phyloP scores from a whole-genome alignment of 495 filamentous ascomycete species.

The Aspergillus kassunensis region DNA sequence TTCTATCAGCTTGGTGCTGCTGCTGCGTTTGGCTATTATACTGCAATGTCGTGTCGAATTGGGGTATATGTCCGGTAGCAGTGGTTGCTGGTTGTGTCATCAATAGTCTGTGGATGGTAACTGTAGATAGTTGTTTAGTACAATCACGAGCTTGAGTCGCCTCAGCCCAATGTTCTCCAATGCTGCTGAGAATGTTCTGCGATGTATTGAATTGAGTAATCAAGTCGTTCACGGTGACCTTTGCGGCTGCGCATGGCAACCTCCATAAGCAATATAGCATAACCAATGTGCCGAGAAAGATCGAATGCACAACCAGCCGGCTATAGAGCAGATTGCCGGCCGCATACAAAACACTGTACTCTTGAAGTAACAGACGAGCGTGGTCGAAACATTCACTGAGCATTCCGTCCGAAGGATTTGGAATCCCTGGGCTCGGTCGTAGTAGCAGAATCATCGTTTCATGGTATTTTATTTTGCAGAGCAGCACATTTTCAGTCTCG shows the following conservation, averaged over 20 bases:
- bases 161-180: conserved; percentile 45
- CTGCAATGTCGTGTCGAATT: neutral
- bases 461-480: conserved; percentile 39
- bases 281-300: conserved; percentile 38
- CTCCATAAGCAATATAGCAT: conserved; percentile 43
- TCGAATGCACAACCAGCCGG: conserved; percentile 38
- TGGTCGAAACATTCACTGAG: conserved; percentile 35
- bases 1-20: neutral
- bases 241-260: conserved; percentile 29
- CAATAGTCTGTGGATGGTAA: conserved; percentile 36
- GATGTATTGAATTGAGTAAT: conserved; percentile 33
- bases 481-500: conserved; percentile 20
- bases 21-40: neutral
- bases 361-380: conserved; percentile 30
- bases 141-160: conserved; percentile 42
- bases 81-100: conserved; percentile 7
- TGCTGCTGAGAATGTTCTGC: conserved; percentile 42
- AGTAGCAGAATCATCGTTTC: conserved; percentile 41
- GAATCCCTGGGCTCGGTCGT: conserved; percentile 40
- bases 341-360: conserved; percentile 33
- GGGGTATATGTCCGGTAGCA: conserved; percentile 12
- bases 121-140: conserved; percentile 36
- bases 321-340: conserved; percentile 35
- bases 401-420: conserved; percentile 33
- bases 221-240: conserved; percentile 36